Conservation (phyloP, 371 early-diverging fungal species). For the Batrachochytrium dendrobatidis region DNA sequence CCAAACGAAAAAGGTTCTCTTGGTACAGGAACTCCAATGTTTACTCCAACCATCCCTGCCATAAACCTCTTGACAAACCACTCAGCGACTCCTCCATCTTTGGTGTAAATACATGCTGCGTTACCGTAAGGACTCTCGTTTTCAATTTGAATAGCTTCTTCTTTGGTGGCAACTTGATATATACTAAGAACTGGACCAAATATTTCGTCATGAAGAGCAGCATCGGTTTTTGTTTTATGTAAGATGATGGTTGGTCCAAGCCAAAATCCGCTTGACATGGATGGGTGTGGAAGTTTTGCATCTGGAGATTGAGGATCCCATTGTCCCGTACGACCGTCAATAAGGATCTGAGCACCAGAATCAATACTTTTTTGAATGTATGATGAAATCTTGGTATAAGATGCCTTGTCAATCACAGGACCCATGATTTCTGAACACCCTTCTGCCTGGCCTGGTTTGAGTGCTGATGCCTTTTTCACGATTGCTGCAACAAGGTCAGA, state of each 20-base stretch:
- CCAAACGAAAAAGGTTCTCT: slow-evolving; percentile 74
- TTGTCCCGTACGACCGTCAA: slow-evolving; percentile 58
- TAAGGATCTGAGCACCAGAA: slow-evolving; percentile 49
- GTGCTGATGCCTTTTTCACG: slow-evolving; percentile 42
- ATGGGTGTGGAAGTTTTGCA: too few relatives aligned
- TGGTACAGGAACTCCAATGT: slow-evolving; percentile 62
- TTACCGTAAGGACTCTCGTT: slow-evolving; percentile 65
- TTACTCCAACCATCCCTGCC: slow-evolving; percentile 71
- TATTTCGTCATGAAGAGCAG: slow-evolving; percentile 63
- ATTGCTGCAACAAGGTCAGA: slow-evolving; percentile 49
- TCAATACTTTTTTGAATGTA: slow-evolving; percentile 48
- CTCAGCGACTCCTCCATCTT: slow-evolving; percentile 53
- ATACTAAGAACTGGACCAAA: slow-evolving; percentile 70
- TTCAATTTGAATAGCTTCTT: slow-evolving; percentile 60
- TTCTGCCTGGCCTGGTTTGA: slow-evolving; percentile 31
- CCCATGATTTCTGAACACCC: slow-evolving; percentile 32
- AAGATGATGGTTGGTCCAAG: slow-evolving; percentile 60
- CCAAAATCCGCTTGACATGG: slow-evolving; percentile 53
- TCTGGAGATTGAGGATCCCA: neutral
- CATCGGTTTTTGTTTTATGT: slow-evolving; percentile 45
- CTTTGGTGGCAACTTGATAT: slow-evolving; percentile 25
- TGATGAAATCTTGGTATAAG: slow-evolving; percentile 46
- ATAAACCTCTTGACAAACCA: slow-evolving; percentile 51
- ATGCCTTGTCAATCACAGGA: slow-evolving; percentile 59
- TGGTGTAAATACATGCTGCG: slow-evolving; percentile 63